phyloP scores from a whole-genome alignment of 1,284 basidiomycete species.

The Marasmius fiardii region DNA sequence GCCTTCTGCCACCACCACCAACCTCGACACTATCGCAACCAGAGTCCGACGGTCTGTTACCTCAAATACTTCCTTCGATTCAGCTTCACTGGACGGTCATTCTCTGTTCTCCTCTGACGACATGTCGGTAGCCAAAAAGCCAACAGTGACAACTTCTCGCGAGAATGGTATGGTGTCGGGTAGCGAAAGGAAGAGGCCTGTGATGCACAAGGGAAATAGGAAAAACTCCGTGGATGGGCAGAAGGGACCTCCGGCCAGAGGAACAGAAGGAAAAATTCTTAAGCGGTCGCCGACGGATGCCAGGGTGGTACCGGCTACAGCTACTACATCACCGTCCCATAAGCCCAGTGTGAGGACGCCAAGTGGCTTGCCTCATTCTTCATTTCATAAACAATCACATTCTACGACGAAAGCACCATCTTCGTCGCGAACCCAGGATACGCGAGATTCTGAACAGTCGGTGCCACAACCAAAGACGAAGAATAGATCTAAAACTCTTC shows the following conservation, averaged over 20 bases:
- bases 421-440: constrained; percentile 5
- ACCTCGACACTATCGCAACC: not conserved
- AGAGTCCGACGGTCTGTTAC: not conserved
- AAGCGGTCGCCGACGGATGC: not conserved
- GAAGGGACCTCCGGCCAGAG: not conserved
- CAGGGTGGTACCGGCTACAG: not conserved
- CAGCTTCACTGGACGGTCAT: not conserved
- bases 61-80: not conserved
- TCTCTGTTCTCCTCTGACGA: constrained; percentile 1
- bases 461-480: constrained; percentile 19
- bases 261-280: not conserved
- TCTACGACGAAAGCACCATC: constrained; percentile 18
- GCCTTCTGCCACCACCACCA: not conserved
- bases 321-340: not conserved
- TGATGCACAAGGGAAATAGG: not conserved
- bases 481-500: constrained; percentile 7
- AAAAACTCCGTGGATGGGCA: not conserved
- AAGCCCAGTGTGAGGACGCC: not conserved
- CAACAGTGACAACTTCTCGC: not conserved
- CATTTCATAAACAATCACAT: not conserved
- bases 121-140: not conserved
- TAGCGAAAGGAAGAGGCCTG: not conserved
- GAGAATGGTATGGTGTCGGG: not conserved
- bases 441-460: constrained; percentile 8
- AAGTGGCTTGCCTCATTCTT: not conserved